Evolutionary conservation across 495 filamentous ascomycete genomes (phyloP), one percentile per base, ranked within the genome.

Genomic region (Chaetomidium leptoderma): DNA sequence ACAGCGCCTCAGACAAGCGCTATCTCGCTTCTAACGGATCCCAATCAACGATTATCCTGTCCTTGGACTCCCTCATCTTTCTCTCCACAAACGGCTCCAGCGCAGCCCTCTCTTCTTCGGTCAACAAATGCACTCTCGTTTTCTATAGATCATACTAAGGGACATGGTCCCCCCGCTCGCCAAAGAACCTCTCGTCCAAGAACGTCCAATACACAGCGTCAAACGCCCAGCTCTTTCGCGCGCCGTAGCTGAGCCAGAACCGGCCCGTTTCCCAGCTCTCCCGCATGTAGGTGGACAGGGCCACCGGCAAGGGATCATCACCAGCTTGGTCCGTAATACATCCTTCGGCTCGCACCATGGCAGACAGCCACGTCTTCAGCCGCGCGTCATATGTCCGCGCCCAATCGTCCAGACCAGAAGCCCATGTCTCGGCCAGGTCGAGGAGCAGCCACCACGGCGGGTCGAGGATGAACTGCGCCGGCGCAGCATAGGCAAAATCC

Each of bases 381-480:
- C 61, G 61, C 3, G 14, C 29, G 4, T 66, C 68, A 29, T 68
- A 70, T 32, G 27, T 19, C 14, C 37, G 63, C 19, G 42, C 56
- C 60, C 68, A 70, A 8, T 65, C 61, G 1, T 66, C 53, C 16
- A 76, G 62, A 30, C 70, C 70, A 27, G 30, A 19, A n/a, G 55
- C 45, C 74, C 72, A 77, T 11, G 55, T 57, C 23, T 76, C 75
- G 0, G 73, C 71, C 16, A 26, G 19, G 13, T 70, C 56, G 4
- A 77, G 52, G 8, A 78, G 65, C 14, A 77, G 68, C 74, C 76
- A 79, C 74, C 72, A 76, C 4, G 74, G 71, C 19, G 72, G 68
- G 50, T 70, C 68, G 35, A 67, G 62, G 26, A 62, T 57, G 58
- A 79, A 76, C 50, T 76, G 66, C 16, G 66, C 60, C 14, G 70